Percentiles rank a stretch among this genome's conserved stretches.
Conservation (phyloP, 2,329 filamentous ascomycete species). For the Beauveria sp. region DNA sequence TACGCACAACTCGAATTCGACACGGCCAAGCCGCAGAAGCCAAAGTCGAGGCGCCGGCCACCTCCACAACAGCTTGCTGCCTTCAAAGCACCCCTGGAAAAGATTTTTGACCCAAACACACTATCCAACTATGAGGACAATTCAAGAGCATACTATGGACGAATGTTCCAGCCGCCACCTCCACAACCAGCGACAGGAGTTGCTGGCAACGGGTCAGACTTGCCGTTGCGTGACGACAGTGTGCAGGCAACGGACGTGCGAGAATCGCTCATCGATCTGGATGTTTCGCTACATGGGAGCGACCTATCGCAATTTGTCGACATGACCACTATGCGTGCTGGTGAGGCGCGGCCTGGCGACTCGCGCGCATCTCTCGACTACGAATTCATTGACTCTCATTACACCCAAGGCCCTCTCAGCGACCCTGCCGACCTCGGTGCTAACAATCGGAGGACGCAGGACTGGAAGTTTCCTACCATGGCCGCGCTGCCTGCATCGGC, state of each 20-base stretch:
- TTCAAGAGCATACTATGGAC: slow-evolving; percentile 52
- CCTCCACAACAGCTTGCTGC: slow-evolving; percentile 52
- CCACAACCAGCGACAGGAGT: slow-evolving; percentile 10
- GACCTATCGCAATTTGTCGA: slow-evolving; percentile 52
- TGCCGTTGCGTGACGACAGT: slow-evolving; percentile 52
- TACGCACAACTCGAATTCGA: slow-evolving; percentile 37
- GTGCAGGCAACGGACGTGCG: slow-evolving; percentile 40
- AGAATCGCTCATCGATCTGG: slow-evolving; percentile 58
- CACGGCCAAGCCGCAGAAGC: slow-evolving; percentile 44
- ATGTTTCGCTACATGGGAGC: slow-evolving; percentile 48
- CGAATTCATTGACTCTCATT: slow-evolving; percentile 35
- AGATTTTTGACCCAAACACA: slow-evolving; percentile 59
- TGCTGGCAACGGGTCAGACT: slow-evolving; percentile 36
- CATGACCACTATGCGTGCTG: slow-evolving; percentile 52
- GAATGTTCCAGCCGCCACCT: slow-evolving; percentile 28
- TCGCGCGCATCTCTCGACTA: slow-evolving; percentile 42
- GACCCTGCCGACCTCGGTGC: slow-evolving; percentile 47
- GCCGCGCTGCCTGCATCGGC: slow-evolving; percentile 42
- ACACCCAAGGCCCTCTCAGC: slow-evolving; percentile 44
- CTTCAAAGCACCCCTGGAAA: slow-evolving; percentile 52
- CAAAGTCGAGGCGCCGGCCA: slow-evolving; percentile 44
- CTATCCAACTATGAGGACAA: slow-evolving; percentile 59
- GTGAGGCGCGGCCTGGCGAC: slow-evolving; percentile 31
- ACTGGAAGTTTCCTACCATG: slow-evolving; percentile 53
- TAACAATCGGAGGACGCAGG: slow-evolving; percentile 41